Conservation (phyloP, 768 basidiomycete species). For the Lenzites betulinus region DNA sequence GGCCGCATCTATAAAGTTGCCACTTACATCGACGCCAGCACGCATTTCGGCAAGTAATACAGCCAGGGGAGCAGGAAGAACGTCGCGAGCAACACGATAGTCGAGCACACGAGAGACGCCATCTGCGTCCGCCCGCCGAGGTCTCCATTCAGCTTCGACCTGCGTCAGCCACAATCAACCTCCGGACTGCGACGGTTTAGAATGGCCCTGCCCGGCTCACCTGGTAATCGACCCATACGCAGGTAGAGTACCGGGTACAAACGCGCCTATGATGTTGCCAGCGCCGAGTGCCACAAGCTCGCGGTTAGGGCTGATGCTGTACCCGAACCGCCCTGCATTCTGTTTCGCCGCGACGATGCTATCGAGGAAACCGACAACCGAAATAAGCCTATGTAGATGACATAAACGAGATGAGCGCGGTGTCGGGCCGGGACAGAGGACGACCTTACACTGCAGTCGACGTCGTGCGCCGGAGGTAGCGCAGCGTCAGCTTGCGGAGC, state of each 20-base stretch:
- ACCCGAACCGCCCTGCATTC: conserved; percentile 80
- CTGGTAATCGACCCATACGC: conserved; percentile 93
- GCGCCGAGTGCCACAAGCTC: conserved; percentile 93
- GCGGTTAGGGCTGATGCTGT: conserved; percentile 90
- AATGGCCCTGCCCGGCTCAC: conserved; percentile 37
- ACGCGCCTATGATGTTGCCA: conserved; percentile 75
- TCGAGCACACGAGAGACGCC: conserved; percentile 78
- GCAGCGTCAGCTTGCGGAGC: conserved; percentile 55
- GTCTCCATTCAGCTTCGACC: conserved; percentile 88
- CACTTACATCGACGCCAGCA: conserved; percentile 83
- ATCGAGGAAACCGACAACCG: conserved; percentile 90
- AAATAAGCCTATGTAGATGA: conserved; percentile 54
- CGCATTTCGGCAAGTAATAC: conserved; percentile 86
- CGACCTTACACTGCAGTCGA: conserved; percentile 72
- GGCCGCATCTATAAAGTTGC: background rate
- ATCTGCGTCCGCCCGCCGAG: conserved; percentile 90
- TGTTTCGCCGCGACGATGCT: conserved; percentile 96
- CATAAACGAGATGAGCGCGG: background rate
- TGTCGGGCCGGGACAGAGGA: background rate
- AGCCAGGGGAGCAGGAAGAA: conserved; percentile 89
- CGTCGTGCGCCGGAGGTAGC: conserved; percentile 76
- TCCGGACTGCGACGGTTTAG: background rate
- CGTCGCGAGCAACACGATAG: conserved; percentile 75
- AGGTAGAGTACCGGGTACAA: conserved; percentile 87
- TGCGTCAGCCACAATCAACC: conserved; percentile 8